phyloP scores from a whole-genome alignment of 1,284 basidiomycete genomes.

The Boletus mariae region DNA sequence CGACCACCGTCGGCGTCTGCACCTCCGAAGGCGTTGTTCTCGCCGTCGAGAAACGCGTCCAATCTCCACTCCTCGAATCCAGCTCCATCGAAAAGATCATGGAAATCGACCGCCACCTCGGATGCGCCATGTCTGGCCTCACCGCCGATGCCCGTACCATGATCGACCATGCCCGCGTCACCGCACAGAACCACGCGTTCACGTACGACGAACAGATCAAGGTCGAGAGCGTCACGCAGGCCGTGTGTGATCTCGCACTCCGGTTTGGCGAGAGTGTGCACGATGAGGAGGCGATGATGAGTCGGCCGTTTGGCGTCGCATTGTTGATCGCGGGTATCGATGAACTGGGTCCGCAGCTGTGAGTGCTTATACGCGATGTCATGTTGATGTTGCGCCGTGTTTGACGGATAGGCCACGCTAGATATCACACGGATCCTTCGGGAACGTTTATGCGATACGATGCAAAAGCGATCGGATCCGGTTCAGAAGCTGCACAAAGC shows the following conservation, averaged over 20 bases:
- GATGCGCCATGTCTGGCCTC: constrained; percentile 97
- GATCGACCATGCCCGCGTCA: constrained; percentile 69
- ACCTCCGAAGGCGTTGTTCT: constrained; percentile 74
- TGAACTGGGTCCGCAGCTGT: constrained; percentile 95
- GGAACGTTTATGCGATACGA: constrained; percentile 97
- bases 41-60: constrained; percentile 90
- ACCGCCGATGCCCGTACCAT: constrained; percentile 98
- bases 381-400: not conserved
- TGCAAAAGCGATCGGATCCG: constrained; percentile 98
- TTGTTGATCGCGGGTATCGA: constrained; percentile 96
- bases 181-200: constrained; percentile 93
- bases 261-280: constrained; percentile 99
- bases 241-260: constrained; percentile 95
- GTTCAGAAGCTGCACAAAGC: constrained; percentile 96
- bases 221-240: constrained; percentile 96
- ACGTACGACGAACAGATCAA: constrained; percentile 97
- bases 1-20: constrained; percentile 86
- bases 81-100: constrained; percentile 99
- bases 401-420: constrained; percentile 30
- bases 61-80: constrained; percentile 93
- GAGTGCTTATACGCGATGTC: constrained; percentile 21
- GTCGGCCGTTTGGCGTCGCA: constrained; percentile 97
- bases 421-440: constrained; percentile 91
- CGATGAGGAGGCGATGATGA: constrained; percentile 99
- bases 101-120: constrained; percentile 97